Evolutionary conservation across 148 eudicot species (phyloP), one percentile per base, ranked within the genome.

Genomic region (Rhododendron simsii): DNA sequence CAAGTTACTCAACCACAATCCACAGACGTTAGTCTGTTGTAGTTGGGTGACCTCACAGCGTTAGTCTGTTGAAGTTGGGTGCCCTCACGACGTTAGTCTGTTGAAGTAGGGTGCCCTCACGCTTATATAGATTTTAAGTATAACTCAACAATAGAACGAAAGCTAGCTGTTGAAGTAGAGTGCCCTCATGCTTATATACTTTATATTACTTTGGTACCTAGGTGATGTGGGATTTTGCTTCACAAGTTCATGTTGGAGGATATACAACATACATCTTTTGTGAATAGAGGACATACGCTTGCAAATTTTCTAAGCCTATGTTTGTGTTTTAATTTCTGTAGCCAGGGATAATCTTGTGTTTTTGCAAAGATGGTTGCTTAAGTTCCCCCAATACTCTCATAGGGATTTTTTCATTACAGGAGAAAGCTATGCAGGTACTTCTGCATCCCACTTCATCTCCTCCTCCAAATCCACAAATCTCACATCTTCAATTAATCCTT

Each of bases 401-500:
- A 94, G 94, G 73, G 94, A 92, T 90, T 88, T 97, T 82, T 97
- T 86, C 87, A 93, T 97, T 57, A 94, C 98, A 9, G 99, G 99
- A 86, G 99, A 97, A 93, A 97, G 99, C 86, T 97, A 97, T 92
- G 99, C 99, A 88, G 99, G 99, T 97, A 91, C 77, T 5, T 45
- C 67, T 30, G 21, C 69, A 28, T 20, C 5, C 45, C 53, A 83
- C 33, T 35, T 55, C 67, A 33, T 33, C 51, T 78, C 80, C 53
- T 84, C 8, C 74, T 51, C 48, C 23, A 41, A 71, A 82, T 82
- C 2, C 48, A 59, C 41, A 37, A 55, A 9, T 86, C 59, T 30
- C 39, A 15, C 45, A 79, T 78, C n/a, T 3, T 35, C 44, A 20
- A 73, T 53, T 16, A 37, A 85, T 41, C 83, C 39, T 59, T 41